Base-by-base conservation (phyloP, 306 rosid species). In the Cyamopsis tetragonoloba region DNA sequence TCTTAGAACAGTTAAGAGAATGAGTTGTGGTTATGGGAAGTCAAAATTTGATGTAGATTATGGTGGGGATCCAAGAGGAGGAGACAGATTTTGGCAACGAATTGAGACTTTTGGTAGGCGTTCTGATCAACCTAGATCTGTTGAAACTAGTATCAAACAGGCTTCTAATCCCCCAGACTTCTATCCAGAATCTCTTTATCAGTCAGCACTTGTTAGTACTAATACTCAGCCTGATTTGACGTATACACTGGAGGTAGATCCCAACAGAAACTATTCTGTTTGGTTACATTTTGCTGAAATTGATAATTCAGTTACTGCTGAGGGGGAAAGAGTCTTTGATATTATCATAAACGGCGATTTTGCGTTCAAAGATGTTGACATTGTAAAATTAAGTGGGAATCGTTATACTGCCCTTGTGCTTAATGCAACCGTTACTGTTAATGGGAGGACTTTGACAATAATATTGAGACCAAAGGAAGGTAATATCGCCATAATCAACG, bases 251-350 rank as follows among this genome's bases (percentile, higher is more conserved):
- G 89, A 90, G 34, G 96, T 90, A 68, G 91, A 85, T 58, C 88
- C 96, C 70, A 85, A 85, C 42, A 82, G 87, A 72, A 85, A 90
- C 83, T 87, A 90, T 78, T 90, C 96, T 9, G 54, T 90, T 79
- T 87, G 91, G 95, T 72, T 90, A 38, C 95, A 87, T 72, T 87
- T 90, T 57, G 89, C 96, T 1, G 96, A 90, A 81, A 87, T 90
- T 66, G 88, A 83, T 57, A 31, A 41, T 69, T 61, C 82, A 2
- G 68, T 90, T 46, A 81, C 72, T 65, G 55, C 58, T 59, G 79
- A 35, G 22, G 89, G 95, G 57, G 78, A 85, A 74, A 81, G 96
- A 71, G 85, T 87, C 20, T 90, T 90, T 47, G 81, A 85, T 77
- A 66, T 90, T 47, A 15, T 73, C 17, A 80, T 90, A 47, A 90